phyloP scores from a whole-genome alignment of 768 basidiomycete species.

The Serendipita indica region DNA sequence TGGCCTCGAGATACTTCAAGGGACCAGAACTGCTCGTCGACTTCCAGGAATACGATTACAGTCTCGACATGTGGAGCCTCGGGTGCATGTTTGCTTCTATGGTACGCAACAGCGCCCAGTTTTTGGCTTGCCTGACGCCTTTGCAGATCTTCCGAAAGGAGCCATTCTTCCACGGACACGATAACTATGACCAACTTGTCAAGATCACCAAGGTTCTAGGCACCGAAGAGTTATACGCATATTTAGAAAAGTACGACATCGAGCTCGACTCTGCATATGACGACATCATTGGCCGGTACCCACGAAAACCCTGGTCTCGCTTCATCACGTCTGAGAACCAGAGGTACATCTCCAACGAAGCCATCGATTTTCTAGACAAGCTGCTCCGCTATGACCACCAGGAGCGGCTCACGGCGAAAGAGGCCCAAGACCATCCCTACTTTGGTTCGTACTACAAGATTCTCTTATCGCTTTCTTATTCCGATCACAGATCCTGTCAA shows the following conservation, averaged over 20 bases:
- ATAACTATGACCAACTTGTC: conserved; percentile 96
- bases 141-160: conserved; percentile 93
- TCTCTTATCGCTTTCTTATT: neutral
- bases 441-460: conserved; percentile 42
- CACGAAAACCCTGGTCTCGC: conserved; percentile 86
- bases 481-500: conserved; percentile 9
- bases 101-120: conserved; percentile 34
- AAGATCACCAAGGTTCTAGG: conserved; percentile 97
- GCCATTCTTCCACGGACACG: conserved; percentile 98
- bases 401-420: conserved; percentile 85
- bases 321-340: conserved; percentile 95
- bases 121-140: neutral
- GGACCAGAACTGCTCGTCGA: conserved; percentile 93
- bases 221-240: conserved; percentile 85
- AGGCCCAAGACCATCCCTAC: conserved; percentile 86
- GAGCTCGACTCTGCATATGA: conserved; percentile 93
- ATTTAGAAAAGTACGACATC: conserved; percentile 91
- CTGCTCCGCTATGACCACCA: conserved; percentile 94
- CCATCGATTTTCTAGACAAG: conserved; percentile 91
- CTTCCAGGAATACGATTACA: conserved; percentile 97
- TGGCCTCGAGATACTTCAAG: conserved; percentile 95
- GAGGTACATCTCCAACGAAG: conserved; percentile 91
- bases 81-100: conserved; percentile 99
- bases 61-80: conserved; percentile 96
- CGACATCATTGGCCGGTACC: conserved; percentile 84